Evolutionary conservation across 2,329 filamentous ascomycete species (phyloP).

Genomic region (Neopestalotiopsis sp.): DNA sequence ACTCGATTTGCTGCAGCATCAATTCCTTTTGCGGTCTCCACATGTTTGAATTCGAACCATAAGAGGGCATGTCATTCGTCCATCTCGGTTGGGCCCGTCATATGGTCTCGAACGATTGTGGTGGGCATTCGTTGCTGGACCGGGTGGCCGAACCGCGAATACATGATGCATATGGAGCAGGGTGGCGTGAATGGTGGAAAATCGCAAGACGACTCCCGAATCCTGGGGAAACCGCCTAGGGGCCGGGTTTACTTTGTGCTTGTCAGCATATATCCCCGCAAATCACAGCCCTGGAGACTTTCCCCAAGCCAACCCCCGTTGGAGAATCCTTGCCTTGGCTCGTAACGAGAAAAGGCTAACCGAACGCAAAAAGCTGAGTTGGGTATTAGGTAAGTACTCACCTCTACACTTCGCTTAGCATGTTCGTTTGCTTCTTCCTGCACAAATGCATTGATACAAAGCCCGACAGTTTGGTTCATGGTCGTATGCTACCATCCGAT

Average conservation of each 20-base stretch:
- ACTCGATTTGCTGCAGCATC: not conserved
- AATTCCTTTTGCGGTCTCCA: not conserved
- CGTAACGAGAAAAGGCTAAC: not conserved
- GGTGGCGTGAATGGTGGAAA: constrained; percentile 11
- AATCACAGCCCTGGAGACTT: constrained; percentile 4
- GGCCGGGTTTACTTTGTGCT: not conserved
- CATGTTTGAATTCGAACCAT: not conserved
- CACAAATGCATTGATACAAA: not conserved
- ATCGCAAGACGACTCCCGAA: not conserved
- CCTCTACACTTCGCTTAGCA: not conserved
- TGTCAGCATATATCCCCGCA: constrained; percentile 5
- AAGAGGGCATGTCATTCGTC: constrained; percentile 7
- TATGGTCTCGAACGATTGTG: not conserved
- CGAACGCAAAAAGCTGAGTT: not conserved
- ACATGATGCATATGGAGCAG: not conserved
- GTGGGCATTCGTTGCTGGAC: constrained; percentile 3
- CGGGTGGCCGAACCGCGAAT: not conserved
- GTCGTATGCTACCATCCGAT: not conserved
- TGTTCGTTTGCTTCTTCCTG: not conserved
- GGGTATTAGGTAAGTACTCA: not conserved
- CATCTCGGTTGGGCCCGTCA: not conserved
- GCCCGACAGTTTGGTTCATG: not conserved
- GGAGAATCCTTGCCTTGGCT: constrained; percentile 7
- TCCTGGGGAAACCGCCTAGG: constrained; percentile 8
- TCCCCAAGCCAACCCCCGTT: not conserved